These are phyloP conservation scores for Aspergillus aculeatus DNA, from an alignment of 2,329 filamentous ascomycete species.

Conservation along the genomic window DNA sequence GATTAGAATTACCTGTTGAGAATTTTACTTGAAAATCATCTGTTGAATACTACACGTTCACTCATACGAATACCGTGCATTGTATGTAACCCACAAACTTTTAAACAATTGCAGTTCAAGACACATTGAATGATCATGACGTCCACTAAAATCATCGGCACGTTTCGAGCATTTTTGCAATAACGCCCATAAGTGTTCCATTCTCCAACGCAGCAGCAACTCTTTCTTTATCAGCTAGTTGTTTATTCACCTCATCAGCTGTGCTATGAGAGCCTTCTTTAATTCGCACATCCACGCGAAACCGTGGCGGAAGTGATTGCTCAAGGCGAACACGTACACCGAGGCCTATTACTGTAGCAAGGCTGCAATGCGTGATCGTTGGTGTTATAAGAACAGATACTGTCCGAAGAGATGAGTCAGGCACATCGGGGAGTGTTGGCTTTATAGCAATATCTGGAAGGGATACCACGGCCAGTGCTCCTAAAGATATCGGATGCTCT, in stretches of 20 bases:
- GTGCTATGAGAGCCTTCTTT: constrained; percentile 96
- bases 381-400: constrained; percentile 90
- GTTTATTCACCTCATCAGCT: constrained; percentile 94
- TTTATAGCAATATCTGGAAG: constrained; percentile 87
- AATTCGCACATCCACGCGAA: constrained; percentile 86
- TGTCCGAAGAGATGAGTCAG: constrained; percentile 62
- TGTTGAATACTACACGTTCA: too few relatives aligned
- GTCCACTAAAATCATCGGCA: constrained; percentile 56
- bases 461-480: constrained; percentile 90
- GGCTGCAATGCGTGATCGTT: constrained; percentile 93
- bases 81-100: background rate
- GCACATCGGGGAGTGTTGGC: constrained; percentile 60
- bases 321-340: constrained; percentile 89
- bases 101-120: background rate
- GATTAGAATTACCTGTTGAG: background rate
- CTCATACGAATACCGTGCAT: too few relatives aligned
- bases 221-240: constrained; percentile 92
- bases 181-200: constrained; percentile 78
- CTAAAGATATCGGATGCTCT: constrained; percentile 91
- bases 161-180: constrained; percentile 91
- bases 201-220: constrained; percentile 95
- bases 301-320: constrained; percentile 85
- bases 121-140: background rate
- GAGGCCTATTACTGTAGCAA: constrained; percentile 93
- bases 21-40: background rate